Conservation (phyloP, 805 yeast species). For the Starmera caribaea region DNA sequence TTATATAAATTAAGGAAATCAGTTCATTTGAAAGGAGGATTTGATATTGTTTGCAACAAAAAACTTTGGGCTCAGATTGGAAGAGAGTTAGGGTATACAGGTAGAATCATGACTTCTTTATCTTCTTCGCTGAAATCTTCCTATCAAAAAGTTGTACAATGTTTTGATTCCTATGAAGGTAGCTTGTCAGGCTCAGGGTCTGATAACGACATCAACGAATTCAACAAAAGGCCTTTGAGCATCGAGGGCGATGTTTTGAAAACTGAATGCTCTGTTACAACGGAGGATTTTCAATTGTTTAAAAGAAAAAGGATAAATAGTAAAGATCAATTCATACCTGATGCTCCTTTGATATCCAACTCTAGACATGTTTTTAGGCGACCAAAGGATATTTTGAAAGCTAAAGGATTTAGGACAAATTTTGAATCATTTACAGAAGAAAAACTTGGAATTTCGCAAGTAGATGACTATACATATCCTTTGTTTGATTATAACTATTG, state of each 20-base stretch:
- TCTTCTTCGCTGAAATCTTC: constrained; percentile 58
- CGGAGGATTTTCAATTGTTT: too few relatives aligned
- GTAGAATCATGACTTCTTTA: constrained; percentile 60
- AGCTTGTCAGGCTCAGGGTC: constrained; percentile 2
- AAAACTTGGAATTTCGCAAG: constrained; percentile 27
- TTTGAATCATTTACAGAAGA: constrained; percentile 39
- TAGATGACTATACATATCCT: constrained; percentile 25
- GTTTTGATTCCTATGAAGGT: constrained; percentile 17
- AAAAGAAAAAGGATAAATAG: not conserved
- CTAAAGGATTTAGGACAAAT: constrained; percentile 43
- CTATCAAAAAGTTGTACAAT: constrained; percentile 35
- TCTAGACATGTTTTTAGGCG: constrained; percentile 37
- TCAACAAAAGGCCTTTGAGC: constrained; percentile 7
- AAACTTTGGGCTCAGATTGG: constrained; percentile 82
- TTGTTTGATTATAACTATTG: constrained; percentile 34
- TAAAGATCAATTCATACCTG: not conserved
- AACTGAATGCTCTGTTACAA: too few relatives aligned
- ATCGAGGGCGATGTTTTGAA: constrained; percentile 1
- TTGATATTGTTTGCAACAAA: constrained; percentile 45
- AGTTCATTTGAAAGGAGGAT: constrained; percentile 62
- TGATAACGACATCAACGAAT: constrained; percentile 6
- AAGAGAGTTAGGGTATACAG: constrained; percentile 68
- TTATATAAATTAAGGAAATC: constrained; percentile 46
- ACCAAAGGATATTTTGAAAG: constrained; percentile 31
- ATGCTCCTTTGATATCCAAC: constrained; percentile 32